Evolutionary conservation across 73 alveolate genomes (phyloP), one percentile per base, ranked within the genome.

Genomic region (Paramecium sexaurelia): DNA sequence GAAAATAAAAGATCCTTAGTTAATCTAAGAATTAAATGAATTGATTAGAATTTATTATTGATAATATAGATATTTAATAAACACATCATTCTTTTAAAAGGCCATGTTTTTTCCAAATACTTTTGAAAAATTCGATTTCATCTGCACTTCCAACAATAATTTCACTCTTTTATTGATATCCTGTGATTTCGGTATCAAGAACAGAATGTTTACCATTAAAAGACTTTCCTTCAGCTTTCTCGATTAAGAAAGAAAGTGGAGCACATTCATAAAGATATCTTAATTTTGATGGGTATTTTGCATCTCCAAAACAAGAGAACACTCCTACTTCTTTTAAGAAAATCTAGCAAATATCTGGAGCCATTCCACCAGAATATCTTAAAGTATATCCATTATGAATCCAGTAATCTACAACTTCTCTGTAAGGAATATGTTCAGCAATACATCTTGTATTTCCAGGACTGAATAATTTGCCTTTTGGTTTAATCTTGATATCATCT

Each of bases 331-430:
- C 98, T 92, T 96, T 96, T 75, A 97, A 91, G 95, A 96, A 96
- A 66, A 94, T 93, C 93, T 96, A 95, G 92, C 95, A 96, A 83
- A 96, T 95, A 87, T 96, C 99, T 3, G 98, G 98, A 10, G 95
- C 98, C 96, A 96, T 67, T 27, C 98, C 99, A n/a, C 99, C 99
- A 6, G 99, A 92, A 92, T 97, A 97, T 88, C 99, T 94, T 22
- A 96, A 85, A 69, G 97, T 94, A 91, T 85, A 95, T 55, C 96
- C 96, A 94, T 96, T 82, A 85, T 90, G 92, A 92, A 95, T 87
- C 96, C 95, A 96, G 87, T 92, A 86, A 40, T 87, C 86, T 75
- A 94, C 87, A 61, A 94, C 83, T 35, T 92, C 90, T 73, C 87
- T 85, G 92, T 95, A 96, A 15, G 93, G 94, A 37, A 92, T 92